Evolutionary conservation across 257 asterid species (phyloP), one percentile per base, ranked within the genome.

Genomic region (Phtheirospermum japonicum): DNA sequence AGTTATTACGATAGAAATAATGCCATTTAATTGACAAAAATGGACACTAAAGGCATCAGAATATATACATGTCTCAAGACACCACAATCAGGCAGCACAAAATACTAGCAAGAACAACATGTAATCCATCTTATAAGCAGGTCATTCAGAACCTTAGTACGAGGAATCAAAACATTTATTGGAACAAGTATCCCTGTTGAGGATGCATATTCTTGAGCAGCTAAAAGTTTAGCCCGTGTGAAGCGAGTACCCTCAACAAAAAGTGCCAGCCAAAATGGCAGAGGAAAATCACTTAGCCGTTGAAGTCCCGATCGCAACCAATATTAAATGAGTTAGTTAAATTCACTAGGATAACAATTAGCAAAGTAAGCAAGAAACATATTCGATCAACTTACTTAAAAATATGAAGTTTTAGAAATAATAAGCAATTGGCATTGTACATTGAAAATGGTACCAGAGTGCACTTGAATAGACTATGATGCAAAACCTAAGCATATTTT

Each of bases 381-480:
- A n/a, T n/a, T n/a, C n/a, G n/a, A n/a, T n/a, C n/a, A n/a, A n/a
- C n/a, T n/a, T n/a, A n/a, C n/a, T n/a, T n/a, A n/a, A n/a, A n/a
- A n/a, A n/a, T n/a, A n/a, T n/a, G n/a, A n/a, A n/a, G n/a, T n/a
- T n/a, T n/a, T n/a, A n/a, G n/a, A n/a, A n/a, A n/a, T n/a, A n/a
- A n/a, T n/a, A n/a, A n/a, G n/a, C n/a, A n/a, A n/a, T n/a, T n/a
- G n/a, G n/a, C n/a, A n/a, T n/a, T n/a, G n/a, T n/a, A n/a, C n/a
- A n/a, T n/a, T n/a, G n/a, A n/a, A n/a, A n/a, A n/a, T n/a, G n/a
- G n/a, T n/a, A n/a, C n/a, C n/a, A n/a, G n/a, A n/a, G n/a, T n/a
- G n/a, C n/a, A n/a, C n/a, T 26, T 19, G 42, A 63, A 71, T 63
- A 32, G 43, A 65, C 43, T 28, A 61, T 63, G 17, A 64, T 32